Conservation (phyloP, 495 filamentous ascomycete genomes). For the Rusavskia elegans region DNA sequence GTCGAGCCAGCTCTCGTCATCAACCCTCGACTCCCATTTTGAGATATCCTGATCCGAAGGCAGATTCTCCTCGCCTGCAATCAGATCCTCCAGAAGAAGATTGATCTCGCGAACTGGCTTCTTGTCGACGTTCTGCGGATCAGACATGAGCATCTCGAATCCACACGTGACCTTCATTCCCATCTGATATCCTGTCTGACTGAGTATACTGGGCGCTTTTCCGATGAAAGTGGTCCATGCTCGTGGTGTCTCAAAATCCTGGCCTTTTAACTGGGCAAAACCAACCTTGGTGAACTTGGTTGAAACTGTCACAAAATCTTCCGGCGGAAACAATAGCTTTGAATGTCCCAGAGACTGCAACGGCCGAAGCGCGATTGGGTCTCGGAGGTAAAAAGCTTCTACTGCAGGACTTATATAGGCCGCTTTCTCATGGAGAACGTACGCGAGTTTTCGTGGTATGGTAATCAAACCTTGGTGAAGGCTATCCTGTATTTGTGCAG, state of each 20-base stretch:
- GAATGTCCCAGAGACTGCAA: slow-evolving; percentile 34
- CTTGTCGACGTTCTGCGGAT: slow-evolving; percentile 49
- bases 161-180: slow-evolving; percentile 86
- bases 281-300: slow-evolving; percentile 73
- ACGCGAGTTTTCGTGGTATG: slow-evolving; percentile 72
- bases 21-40: slow-evolving; percentile 50
- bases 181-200: slow-evolving; percentile 40
- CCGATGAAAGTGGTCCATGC: slow-evolving; percentile 37
- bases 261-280: slow-evolving; percentile 83
- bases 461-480: slow-evolving; percentile 55
- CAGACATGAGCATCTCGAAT: slow-evolving; percentile 70
- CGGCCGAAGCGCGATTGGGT: slow-evolving; percentile 60
- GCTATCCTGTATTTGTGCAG: slow-evolving; percentile 48
- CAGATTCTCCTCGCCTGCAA: slow-evolving; percentile 38
- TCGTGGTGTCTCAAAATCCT: slow-evolving; percentile 58
- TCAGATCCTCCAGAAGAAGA: slow-evolving; percentile 57
- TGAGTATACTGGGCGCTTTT: slow-evolving; percentile 18
- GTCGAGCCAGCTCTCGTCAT: slow-evolving; percentile 85
- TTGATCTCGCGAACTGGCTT: slow-evolving; percentile 53
- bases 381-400: slow-evolving; percentile 86
- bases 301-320: slow-evolving; percentile 63
- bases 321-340: slow-evolving; percentile 47
- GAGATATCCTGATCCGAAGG: slow-evolving; percentile 61
- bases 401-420: slow-evolving; percentile 63
- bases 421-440: slow-evolving; percentile 57